Percentiles rank a stretch among this genome's conserved stretches.
phyloP scores from a whole-genome alignment of 2,329 filamentous ascomycete species.

The Cladorrhinum sp. region DNA sequence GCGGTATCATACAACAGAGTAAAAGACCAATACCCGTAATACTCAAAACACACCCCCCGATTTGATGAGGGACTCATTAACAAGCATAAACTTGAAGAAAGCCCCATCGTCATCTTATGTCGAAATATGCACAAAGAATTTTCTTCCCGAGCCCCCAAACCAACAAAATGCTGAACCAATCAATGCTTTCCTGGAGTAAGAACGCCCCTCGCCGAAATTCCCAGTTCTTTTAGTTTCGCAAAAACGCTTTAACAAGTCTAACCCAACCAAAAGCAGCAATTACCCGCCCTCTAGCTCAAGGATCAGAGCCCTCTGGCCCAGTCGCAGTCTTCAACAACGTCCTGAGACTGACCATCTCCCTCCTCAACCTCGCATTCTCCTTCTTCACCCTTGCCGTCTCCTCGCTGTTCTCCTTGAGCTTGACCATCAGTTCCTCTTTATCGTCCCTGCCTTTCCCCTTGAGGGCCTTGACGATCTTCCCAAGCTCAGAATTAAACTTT shows the following conservation, averaged over 20 bases:
- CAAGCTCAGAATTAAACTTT: constrained; percentile 86
- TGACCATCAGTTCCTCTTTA: constrained; percentile 71
- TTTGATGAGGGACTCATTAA: too few species aligned
- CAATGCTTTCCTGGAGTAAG: background rate
- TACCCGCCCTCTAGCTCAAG: background rate
- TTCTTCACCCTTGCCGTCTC: constrained; percentile 75
- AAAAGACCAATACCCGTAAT: background rate
- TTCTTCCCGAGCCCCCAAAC: background rate
- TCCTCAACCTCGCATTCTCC: constrained; percentile 79
- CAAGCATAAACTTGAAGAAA: too few species aligned
- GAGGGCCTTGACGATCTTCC: constrained; percentile 74
- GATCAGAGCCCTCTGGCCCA: background rate
- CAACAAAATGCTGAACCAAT: background rate
- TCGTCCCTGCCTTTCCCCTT: constrained; percentile 71
- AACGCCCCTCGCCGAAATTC: background rate
- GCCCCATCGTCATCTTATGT: too few species aligned
- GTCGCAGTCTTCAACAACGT: constrained; percentile 49
- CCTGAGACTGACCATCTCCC: constrained; percentile 73
- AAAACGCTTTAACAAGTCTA: background rate
- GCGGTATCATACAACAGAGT: background rate
- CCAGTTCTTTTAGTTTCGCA: too few species aligned
- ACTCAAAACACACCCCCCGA: too few species aligned
- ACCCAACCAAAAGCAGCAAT: background rate
- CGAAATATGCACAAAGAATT: background rate
- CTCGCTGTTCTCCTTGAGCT: constrained; percentile 70